phyloP scores from a whole-genome alignment of 2,329 filamentous ascomycete species.

The Rugonectria rugulosa region DNA sequence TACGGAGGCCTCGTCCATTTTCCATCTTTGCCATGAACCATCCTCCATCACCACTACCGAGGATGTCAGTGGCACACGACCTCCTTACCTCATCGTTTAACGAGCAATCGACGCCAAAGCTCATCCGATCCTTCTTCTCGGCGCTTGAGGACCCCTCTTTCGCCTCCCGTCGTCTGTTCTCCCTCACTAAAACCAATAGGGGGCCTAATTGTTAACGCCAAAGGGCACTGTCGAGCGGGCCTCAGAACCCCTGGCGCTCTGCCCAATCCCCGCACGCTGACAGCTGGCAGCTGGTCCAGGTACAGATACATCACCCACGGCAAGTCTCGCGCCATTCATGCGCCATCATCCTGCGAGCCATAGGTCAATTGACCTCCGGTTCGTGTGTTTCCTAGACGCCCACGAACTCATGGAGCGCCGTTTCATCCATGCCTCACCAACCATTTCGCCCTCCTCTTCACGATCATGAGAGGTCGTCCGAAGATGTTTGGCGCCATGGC shows the following conservation, averaged over 20 bases:
- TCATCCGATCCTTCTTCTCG: not conserved
- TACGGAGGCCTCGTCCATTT: not conserved
- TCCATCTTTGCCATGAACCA: not conserved
- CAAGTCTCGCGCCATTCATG: not conserved
- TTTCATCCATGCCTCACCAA: slow-evolving; percentile 2
- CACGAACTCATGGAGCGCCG: not conserved
- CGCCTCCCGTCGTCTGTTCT: too few relatives aligned
- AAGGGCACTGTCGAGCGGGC: not conserved
- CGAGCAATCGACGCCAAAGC: not conserved
- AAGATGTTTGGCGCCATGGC: not conserved
- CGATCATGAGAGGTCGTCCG: not conserved
- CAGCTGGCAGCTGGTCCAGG: not conserved
- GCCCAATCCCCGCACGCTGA: slow-evolving; percentile 2
- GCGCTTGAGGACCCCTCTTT: not conserved
- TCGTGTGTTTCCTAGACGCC: not conserved
- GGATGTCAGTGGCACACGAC: not conserved
- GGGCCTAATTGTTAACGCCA: not conserved
- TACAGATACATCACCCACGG: not conserved
- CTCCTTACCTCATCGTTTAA: not conserved
- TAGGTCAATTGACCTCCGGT: not conserved
- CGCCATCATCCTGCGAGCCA: not conserved
- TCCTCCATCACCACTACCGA: not conserved
- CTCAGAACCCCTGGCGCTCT: slow-evolving; percentile 2
- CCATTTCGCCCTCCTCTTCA: not conserved
- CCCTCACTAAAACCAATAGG: slow-evolving; percentile 12